Base-by-base conservation (phyloP, 2,329 filamentous ascomycete species). In the Harringtonia lauricola region DNA sequence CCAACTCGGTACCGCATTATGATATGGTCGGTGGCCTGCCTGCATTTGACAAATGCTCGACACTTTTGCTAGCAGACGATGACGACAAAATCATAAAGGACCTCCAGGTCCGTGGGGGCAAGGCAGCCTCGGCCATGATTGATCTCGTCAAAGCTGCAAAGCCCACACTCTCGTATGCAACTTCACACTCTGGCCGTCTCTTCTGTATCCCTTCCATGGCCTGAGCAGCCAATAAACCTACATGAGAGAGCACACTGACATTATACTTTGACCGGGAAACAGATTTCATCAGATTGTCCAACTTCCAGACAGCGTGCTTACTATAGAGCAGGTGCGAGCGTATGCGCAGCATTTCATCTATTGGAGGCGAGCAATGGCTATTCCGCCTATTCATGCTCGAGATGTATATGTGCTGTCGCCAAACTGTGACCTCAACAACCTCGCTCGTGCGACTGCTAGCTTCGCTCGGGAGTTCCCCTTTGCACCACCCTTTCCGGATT, bases 291-390 rank as follows among this genome's bases (percentile, higher is more conserved):
- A 89, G 58, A 76, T 87, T 43, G 78, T 81, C 15, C 75, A 81
- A 51, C 60, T 61, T 41, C 56, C 57, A 24, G 76, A 73, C 51
- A 78, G 83, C 41, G 75, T 81, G 18, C 81, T 96, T 42, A 80
- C 83, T 4, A 71, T 92, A 2, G 72, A 78, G 28, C 86, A 94
- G 52, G 83, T 96, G 49, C 83, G 90, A 50, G 82, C 86, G 53
- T 85, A 94, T 49, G 88, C 89, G 10, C 84, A 86, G 46, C 92
- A 96, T 64, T 82, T 98, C 49, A 88, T 96, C 48, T 94, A 94
- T 64, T 96, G 90, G 89, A 81, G 92, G 21, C 83, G 89, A 45
- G 92, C 90, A 38, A 85, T 94, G 47, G 83, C 90, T 15, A 90
- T 96, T 34, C 85, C 87, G 5, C 92, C 92, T 0, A 74, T 98